Percentiles rank a stretch among this genome's conserved stretches.
These are phyloP conservation scores for Plectosphaerella sp. DNA, from an alignment of 2,329 filamentous ascomycete species.

Conservation along the genomic window DNA sequence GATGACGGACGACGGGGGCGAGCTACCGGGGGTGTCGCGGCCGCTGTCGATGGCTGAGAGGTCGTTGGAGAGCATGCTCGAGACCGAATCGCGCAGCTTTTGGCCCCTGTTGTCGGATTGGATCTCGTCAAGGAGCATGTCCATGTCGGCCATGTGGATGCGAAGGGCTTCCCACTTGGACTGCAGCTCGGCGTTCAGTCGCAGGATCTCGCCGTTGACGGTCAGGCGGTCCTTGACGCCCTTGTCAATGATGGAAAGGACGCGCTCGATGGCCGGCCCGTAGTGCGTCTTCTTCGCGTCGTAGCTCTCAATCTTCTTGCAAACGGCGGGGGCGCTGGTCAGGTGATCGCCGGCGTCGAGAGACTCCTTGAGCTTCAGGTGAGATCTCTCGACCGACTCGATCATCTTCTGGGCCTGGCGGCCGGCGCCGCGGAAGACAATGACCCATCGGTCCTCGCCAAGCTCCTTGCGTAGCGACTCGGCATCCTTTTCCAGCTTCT, in stretches of 20 bases:
- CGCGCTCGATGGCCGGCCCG: constrained; percentile 84
- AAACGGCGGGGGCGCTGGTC: constrained; percentile 63
- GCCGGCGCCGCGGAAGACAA: constrained; percentile 90
- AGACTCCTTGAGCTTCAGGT: constrained; percentile 74
- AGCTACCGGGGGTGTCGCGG: constrained; percentile 66
- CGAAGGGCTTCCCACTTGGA: constrained; percentile 76
- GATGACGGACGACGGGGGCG: constrained; percentile 57
- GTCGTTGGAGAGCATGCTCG: constrained; percentile 83
- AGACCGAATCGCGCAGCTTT: constrained; percentile 86
- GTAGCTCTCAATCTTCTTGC: constrained; percentile 86
- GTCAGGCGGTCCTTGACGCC: constrained; percentile 95
- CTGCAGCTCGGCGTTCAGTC: constrained; percentile 80
- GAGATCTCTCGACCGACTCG: constrained; percentile 86
- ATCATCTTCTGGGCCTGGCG: constrained; percentile 95
- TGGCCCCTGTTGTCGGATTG: constrained; percentile 59
- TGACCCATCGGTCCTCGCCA: constrained; percentile 92
- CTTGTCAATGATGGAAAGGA: constrained; percentile 88
- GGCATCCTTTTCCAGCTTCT: constrained; percentile 83
- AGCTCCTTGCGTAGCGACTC: constrained; percentile 86
- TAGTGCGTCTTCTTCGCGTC: constrained; percentile 95
- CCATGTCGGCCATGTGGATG: constrained; percentile 71
- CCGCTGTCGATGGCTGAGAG: constrained; percentile 66
- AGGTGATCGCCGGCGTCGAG: constrained; percentile 71
- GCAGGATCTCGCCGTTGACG: constrained; percentile 90
- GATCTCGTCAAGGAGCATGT: constrained; percentile 69